These are phyloP conservation scores for Talaromyces stipitatus DNA, from an alignment of 495 filamentous ascomycete genomes.

Conservation along the genomic window DNA sequence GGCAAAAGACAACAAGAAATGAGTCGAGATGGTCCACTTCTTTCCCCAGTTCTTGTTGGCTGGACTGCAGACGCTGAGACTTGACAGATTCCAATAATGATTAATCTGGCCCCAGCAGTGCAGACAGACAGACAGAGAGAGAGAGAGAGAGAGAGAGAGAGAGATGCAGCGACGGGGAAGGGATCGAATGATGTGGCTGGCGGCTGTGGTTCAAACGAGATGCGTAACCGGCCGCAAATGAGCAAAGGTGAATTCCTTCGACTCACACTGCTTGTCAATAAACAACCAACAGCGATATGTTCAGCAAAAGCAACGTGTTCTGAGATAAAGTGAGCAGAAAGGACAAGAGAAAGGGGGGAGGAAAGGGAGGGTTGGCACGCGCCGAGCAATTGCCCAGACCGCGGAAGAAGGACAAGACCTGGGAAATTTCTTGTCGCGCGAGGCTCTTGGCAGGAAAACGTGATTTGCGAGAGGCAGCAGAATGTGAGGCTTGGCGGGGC, in stretches of 20 bases:
- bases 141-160: slow-evolving; percentile 1
- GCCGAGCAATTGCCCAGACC: slow-evolving; percentile 7
- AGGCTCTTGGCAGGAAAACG: background rate
- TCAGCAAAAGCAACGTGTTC: background rate
- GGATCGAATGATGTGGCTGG: no score
- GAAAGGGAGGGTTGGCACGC: slow-evolving; percentile 1
- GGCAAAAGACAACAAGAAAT: background rate
- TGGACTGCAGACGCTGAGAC: background rate
- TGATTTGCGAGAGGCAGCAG: background rate
- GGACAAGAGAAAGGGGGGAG: slow-evolving; percentile 6
- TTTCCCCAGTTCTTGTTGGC: background rate
- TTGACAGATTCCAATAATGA: background rate
- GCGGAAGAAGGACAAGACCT: slow-evolving; percentile 1
- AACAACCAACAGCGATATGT: background rate
- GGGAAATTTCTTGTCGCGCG: background rate
- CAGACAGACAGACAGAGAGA: background rate
- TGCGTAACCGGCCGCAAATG: background rate
- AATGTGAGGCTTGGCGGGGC: background rate
- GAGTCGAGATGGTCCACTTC: background rate
- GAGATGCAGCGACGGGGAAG: background rate
- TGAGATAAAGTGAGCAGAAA: background rate
- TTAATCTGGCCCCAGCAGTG: background rate
- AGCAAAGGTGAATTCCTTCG: background rate
- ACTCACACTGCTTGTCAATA: background rate
- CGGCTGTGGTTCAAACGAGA: background rate